A percentile compares a stretch with the other conserved stretches of the same genome.
Evolutionary conservation across 148 eudicot species (phyloP).

Genomic region (Chenopodium album): DNA sequence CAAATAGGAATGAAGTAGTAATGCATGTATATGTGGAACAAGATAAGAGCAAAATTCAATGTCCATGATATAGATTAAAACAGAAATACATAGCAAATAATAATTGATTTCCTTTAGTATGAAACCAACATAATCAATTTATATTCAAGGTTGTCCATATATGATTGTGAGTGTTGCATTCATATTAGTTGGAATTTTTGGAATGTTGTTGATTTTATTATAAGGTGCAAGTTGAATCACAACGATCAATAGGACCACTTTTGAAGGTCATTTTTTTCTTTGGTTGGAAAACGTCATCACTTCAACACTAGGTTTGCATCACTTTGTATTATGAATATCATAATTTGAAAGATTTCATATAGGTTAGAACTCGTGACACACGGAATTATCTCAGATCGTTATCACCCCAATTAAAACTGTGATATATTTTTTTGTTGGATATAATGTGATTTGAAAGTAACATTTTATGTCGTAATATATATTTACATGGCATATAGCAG

Average conservation of each 20-base stretch:
- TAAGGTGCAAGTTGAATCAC: neutral
- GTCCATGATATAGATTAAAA: neutral
- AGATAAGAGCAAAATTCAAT: neutral
- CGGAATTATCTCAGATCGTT: neutral
- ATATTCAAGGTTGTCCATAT: neutral
- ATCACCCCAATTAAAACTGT: neutral
- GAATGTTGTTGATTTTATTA: neutral
- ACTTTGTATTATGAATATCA: no score
- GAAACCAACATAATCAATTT: neutral
- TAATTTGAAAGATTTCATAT: no score
- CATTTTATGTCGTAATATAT: no score
- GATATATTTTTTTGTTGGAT: no score
- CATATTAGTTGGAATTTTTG: slow-evolving; percentile 2
- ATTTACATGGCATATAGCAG: neutral
- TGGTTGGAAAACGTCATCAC: neutral
- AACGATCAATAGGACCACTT: neutral
- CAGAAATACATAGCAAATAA: neutral
- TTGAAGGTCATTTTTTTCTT: neutral
- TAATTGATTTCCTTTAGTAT: neutral
- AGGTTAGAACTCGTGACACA: neutral
- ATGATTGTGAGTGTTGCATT: neutral
- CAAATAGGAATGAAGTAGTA: neutral
- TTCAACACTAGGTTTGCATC: neutral
- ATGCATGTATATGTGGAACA: neutral
- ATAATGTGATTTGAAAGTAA: no score